phyloP scores from a whole-genome alignment of 352 stramenopile species.

The Peronospora farinosa region DNA sequence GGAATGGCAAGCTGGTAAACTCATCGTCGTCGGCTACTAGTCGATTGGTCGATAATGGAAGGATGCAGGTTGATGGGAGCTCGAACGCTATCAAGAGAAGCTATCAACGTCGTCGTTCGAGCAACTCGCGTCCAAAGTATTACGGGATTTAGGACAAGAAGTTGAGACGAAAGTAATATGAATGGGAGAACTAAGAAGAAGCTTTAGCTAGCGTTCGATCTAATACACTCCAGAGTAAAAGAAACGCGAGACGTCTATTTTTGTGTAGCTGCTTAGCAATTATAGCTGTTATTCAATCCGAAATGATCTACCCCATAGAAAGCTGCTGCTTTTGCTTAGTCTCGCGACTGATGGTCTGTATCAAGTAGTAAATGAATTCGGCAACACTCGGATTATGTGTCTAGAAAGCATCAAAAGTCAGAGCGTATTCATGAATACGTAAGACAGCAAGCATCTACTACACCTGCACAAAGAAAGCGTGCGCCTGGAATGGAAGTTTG shows the following conservation, averaged over 20 bases:
- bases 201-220: too few species aligned
- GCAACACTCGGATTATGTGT: slow-evolving; percentile 11
- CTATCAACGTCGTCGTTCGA: slow-evolving; percentile 17
- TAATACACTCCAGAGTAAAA: too few species aligned
- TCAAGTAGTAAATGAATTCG: slow-evolving; percentile 27
- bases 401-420: slow-evolving; percentile 14
- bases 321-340: slow-evolving; percentile 28
- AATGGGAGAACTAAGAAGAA: too few species aligned
- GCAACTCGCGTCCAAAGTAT: slow-evolving; percentile 14
- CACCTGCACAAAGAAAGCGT: slow-evolving; percentile 68
- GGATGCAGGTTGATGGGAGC: slow-evolving; percentile 53
- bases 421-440: neutral
- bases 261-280: too few species aligned
- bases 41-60: slow-evolving; percentile 44
- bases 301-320: slow-evolving; percentile 7
- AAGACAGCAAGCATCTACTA: neutral
- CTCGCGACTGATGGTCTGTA: slow-evolving; percentile 28
- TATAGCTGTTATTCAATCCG: too few species aligned
- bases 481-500: slow-evolving; percentile 82
- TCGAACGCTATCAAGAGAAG: neutral
- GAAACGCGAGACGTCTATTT: too few species aligned
- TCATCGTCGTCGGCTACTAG: slow-evolving; percentile 36
- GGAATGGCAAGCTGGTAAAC: slow-evolving; percentile 56
- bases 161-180: too few species aligned
- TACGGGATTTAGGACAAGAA: slow-evolving; percentile 3